Evolutionary conservation across 164 flowering plant species (phyloP).

Genomic region (Stephania yunnanensis): DNA sequence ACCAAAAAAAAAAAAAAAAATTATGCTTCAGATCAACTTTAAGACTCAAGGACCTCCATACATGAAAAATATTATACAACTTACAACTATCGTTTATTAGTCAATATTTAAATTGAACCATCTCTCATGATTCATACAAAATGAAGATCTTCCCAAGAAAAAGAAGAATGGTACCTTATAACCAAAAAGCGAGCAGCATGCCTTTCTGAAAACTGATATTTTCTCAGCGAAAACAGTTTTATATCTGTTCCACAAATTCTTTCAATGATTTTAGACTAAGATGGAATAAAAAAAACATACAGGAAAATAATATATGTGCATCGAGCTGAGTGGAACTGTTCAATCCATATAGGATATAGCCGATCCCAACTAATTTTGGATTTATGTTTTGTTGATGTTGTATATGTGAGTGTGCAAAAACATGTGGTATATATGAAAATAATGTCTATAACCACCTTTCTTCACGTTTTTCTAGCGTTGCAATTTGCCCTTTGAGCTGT

Average conservation of each 20-base stretch:
- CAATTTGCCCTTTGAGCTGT: conserved; percentile 87
- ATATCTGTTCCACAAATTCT: conserved; percentile 53
- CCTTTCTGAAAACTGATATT: conserved; percentile 93
- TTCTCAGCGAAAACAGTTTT: conserved; percentile 93
- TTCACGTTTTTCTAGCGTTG: conserved; percentile 92
- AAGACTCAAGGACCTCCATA: neutral
- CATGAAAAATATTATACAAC: neutral
- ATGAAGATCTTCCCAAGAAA: neutral
- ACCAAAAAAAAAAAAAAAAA: too few relatives aligned
- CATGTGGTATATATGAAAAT: neutral
- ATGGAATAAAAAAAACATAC: neutral
- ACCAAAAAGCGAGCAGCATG: conserved; percentile 98
- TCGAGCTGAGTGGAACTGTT: too few relatives aligned
- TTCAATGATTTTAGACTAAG: conserved; percentile 3
- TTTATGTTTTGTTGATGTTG: too few relatives aligned
- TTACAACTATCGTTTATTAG: too few relatives aligned
- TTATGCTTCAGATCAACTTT: too few relatives aligned
- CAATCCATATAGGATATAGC: neutral
- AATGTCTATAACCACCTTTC: conserved; percentile 54
- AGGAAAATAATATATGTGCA: neutral
- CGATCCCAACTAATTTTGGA: too few relatives aligned
- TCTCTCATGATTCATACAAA: neutral
- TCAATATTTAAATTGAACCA: too few relatives aligned
- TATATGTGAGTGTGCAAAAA: too few relatives aligned
- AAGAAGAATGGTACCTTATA: conserved; percentile 63